Evolutionary conservation across 176 grass and related monocot genomes (phyloP).

Genomic region (Pontederia crassipes): DNA sequence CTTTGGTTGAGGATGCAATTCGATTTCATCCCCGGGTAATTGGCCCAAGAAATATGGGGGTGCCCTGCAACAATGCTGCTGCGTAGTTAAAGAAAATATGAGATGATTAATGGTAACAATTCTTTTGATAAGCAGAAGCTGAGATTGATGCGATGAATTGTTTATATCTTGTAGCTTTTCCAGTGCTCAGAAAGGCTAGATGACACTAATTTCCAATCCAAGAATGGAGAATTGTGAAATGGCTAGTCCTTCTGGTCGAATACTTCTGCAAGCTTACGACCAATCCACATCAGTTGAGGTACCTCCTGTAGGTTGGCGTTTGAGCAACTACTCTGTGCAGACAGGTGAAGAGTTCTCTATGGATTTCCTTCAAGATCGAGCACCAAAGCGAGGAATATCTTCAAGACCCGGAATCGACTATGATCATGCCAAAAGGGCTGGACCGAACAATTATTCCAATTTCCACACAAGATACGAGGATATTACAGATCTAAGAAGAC

Average conservation of each 20-base stretch:
- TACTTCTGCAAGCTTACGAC: not conserved
- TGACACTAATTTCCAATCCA: not conserved
- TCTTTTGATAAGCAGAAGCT: too few species aligned
- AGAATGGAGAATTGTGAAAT: not conserved
- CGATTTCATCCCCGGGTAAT: too few species aligned
- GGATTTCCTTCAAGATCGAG: conserved; percentile 14
- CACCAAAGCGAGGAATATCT: not conserved
- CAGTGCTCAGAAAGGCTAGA: not conserved
- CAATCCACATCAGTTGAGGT: not conserved
- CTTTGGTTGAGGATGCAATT: too few species aligned
- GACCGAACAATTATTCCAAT: conserved; percentile 15
- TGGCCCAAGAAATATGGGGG: too few species aligned
- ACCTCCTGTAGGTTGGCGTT: not conserved
- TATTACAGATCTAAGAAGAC: conserved; percentile 39
- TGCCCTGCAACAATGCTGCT: too few species aligned
- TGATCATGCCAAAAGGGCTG: not conserved
- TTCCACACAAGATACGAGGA: conserved; percentile 30
- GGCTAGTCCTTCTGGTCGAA: not conserved
- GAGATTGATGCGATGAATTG: too few species aligned
- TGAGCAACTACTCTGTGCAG: conserved; percentile 1
- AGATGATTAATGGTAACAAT: too few species aligned
- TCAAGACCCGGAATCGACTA: not conserved
- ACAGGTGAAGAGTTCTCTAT: conserved; percentile 10
- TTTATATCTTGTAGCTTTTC: not conserved
- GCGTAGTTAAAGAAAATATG: too few species aligned